phyloP scores from a whole-genome alignment of 1,284 basidiomycete species.

The Apiotrichum laibachii region DNA sequence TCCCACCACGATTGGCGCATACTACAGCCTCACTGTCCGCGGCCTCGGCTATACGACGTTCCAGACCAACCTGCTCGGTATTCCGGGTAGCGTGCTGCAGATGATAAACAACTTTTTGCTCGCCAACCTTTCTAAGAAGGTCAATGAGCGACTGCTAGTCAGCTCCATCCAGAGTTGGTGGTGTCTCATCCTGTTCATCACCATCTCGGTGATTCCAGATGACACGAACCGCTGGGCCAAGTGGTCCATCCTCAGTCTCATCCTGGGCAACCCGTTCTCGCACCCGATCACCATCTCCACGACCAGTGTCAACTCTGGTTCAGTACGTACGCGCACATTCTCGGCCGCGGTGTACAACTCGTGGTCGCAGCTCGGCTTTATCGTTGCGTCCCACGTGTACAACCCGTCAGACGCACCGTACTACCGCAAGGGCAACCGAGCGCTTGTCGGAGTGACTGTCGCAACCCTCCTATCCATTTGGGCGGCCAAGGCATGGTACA shows the following conservation, averaged over 20 bases:
- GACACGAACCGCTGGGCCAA: conserved; percentile 24
- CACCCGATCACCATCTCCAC: conserved; percentile 30
- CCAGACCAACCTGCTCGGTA: conserved; percentile 48
- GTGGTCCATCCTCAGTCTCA: conserved; percentile 22
- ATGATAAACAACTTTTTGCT: conserved; percentile 41
- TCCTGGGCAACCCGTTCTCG: conserved; percentile 20
- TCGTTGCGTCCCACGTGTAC: conserved; percentile 40
- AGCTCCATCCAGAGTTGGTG: conserved; percentile 28
- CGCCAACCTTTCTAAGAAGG: conserved; percentile 27
- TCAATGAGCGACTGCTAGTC: conserved; percentile 30
- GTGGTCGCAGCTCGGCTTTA: conserved; percentile 33
- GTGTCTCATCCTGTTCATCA: conserved; percentile 34
- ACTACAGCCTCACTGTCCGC: conserved; percentile 28
- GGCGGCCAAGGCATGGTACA: conserved; percentile 25
- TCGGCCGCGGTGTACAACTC: conserved; percentile 43
- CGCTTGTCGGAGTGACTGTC: conserved; percentile 32
- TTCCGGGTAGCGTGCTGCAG: conserved; percentile 39
- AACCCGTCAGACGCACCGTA: conserved; percentile 30
- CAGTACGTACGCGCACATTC: conserved; percentile 42
- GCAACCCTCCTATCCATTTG: conserved; percentile 24
- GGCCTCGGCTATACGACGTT: conserved; percentile 45
- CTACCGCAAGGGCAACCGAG: conserved; percentile 40
- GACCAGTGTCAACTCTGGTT: conserved; percentile 36
- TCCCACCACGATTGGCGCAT: conserved; percentile 34
- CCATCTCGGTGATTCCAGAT: conserved; percentile 28